phyloP scores from a whole-genome alignment of 768 basidiomycete genomes.

The Hericium alpestre region DNA sequence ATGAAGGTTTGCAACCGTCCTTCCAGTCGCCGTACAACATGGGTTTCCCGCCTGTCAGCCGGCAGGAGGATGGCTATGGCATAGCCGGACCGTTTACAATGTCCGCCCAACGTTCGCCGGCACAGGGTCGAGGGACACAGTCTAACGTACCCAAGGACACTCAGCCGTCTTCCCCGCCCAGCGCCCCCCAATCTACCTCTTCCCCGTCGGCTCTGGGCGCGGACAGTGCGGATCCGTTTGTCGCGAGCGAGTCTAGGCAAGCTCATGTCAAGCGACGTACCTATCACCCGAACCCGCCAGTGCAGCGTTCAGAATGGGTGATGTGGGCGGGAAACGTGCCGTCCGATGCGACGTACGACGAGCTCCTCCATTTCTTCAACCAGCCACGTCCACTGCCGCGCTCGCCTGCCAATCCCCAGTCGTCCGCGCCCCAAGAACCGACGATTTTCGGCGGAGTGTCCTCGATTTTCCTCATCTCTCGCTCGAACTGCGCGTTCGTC shows the following conservation, averaged over 20 bases:
- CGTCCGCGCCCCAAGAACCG: constrained; percentile 4
- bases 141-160: background rate
- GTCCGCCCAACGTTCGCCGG: background rate
- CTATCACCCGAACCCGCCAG: constrained; percentile 63
- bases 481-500: constrained; percentile 91
- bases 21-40: constrained; percentile 25
- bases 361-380: constrained; percentile 80
- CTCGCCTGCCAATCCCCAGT: background rate
- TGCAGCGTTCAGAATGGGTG: constrained; percentile 80
- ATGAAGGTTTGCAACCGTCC: constrained; percentile 18
- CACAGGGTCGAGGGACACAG: background rate
- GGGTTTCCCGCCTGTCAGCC: constrained; percentile 17
- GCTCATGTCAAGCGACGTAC: constrained; percentile 29
- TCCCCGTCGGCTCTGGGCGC: background rate
- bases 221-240: constrained; percentile 1
- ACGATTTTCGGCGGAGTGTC: constrained; percentile 44
- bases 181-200: background rate
- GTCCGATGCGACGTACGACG: constrained; percentile 70
- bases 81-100: constrained; percentile 1
- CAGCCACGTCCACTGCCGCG: constrained; percentile 13
- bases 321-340: constrained; percentile 97
- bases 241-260: background rate
- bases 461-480: constrained; percentile 86
- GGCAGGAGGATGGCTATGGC: constrained; percentile 3
- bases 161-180: background rate